Percentiles rank a stretch among this genome's conserved stretches.
Evolutionary conservation across 2,329 filamentous ascomycete species (phyloP).

Genomic region (Scedosporium minutisporum): DNA sequence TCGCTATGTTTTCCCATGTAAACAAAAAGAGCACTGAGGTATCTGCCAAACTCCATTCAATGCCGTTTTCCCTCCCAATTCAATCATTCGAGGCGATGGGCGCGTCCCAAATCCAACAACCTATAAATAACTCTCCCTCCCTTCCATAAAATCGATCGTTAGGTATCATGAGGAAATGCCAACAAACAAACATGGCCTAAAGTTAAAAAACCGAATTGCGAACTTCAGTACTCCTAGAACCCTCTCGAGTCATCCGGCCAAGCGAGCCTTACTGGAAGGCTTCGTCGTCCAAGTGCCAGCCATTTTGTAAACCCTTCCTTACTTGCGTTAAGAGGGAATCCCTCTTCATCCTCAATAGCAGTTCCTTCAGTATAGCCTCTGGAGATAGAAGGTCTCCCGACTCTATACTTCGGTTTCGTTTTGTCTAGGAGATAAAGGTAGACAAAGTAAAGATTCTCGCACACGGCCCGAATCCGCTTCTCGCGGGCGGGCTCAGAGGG

Average conservation of each 20-base stretch:
- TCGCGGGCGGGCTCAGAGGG: neutral
- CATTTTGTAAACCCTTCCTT: neutral
- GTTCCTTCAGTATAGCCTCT: neutral
- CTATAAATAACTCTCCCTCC: no score
- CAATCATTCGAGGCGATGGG: no score
- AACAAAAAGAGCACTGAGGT: no score
- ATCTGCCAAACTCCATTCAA: no score
- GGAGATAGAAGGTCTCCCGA: neutral
- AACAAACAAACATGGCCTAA: no score
- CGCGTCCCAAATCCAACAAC: no score
- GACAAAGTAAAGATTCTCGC: neutral
- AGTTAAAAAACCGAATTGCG: no score
- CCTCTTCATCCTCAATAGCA: neutral
- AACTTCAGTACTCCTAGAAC: neutral
- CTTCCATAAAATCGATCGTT: no score
- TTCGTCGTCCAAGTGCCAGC: neutral
- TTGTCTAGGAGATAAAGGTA: neutral
- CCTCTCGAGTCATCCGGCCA: neutral
- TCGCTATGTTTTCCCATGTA: no score
- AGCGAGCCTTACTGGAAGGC: no score
- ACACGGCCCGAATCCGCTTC: neutral
- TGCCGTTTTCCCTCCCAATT: no score
- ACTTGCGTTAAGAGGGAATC: neutral
- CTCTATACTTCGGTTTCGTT: neutral
- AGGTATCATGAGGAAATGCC: no score